A percentile compares a stretch with the other conserved stretches of the same genome.
phyloP scores from a whole-genome alignment of 2,329 filamentous ascomycete species.

The Trichoderma harzianum region DNA sequence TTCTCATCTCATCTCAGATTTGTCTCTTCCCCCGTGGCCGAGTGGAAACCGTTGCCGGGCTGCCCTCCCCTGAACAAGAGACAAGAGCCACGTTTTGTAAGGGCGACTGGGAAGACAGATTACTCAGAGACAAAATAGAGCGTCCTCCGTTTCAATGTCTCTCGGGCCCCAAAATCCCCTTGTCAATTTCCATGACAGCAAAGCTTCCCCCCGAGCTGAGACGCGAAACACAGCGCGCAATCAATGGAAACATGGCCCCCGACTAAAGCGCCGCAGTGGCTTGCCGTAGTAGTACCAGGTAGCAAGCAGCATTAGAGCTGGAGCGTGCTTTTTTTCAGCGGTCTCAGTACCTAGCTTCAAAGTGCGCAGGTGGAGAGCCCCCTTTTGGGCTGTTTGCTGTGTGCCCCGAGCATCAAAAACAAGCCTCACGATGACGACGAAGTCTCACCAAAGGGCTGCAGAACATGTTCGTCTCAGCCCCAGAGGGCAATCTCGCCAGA shows the following conservation, averaged over 20 bases:
- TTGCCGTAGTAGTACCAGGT: neutral
- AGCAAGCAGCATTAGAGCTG: neutral
- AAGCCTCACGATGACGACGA: neutral
- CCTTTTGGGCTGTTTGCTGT: conserved; percentile 4
- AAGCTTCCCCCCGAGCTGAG: neutral
- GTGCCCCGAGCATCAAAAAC: neutral
- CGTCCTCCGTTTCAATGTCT: neutral
- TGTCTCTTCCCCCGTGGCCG: neutral
- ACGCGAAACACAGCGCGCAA: neutral
- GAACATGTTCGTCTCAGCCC: neutral
- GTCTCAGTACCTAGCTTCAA: neutral
- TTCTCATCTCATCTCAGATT: conserved; percentile 4
- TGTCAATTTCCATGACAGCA: neutral
- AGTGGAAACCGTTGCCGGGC: conserved; percentile 1
- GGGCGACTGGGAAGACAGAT: neutral
- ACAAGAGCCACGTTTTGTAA: neutral
- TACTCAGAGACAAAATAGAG: neutral
- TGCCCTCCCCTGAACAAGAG: neutral
- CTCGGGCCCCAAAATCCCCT: neutral
- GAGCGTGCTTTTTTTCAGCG: neutral
- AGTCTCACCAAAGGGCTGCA: neutral
- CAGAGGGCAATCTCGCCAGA: conserved; percentile 1
- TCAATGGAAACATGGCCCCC: neutral
- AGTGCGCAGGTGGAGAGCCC: conserved; percentile 4
- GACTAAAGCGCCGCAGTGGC: neutral